phyloP scores from a whole-genome alignment of 2,329 filamentous ascomycete genomes.

The Epichloe gansuensis region DNA sequence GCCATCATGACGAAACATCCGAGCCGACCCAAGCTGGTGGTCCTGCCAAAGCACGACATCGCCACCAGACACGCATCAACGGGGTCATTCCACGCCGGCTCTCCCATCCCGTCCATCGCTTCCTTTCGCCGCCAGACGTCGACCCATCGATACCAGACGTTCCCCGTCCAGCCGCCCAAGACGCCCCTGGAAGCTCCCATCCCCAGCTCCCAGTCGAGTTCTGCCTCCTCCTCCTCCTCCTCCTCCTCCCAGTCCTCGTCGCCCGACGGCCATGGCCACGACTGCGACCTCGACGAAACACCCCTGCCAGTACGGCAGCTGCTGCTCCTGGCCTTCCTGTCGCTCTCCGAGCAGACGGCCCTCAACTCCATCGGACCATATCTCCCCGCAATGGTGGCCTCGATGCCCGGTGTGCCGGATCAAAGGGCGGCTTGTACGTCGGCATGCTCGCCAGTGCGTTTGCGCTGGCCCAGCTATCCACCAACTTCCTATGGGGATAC shows the following conservation, averaged over 20 bases:
- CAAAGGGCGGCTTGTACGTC: slow-evolving; percentile 73
- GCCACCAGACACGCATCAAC: slow-evolving; percentile 20
- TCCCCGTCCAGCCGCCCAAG: slow-evolving; percentile 62
- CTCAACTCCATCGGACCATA: slow-evolving; percentile 95
- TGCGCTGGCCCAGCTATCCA: slow-evolving; percentile 81
- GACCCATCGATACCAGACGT: slow-evolving; percentile 63
- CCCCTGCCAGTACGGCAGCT: slow-evolving; percentile 78
- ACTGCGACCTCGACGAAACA: slow-evolving; percentile 41
- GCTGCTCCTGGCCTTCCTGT: slow-evolving; percentile 72
- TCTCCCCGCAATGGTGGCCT: slow-evolving; percentile 79
- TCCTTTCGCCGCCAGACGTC: slow-evolving; percentile 26
- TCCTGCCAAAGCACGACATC: not conserved
- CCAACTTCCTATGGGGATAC: slow-evolving; percentile 59
- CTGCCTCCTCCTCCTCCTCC: not conserved
- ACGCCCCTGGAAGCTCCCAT: slow-evolving; percentile 40
- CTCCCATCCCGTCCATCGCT: slow-evolving; percentile 30
- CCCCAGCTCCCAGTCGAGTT: slow-evolving; percentile 10
- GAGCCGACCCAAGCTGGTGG: slow-evolving; percentile 3
- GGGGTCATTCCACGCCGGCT: slow-evolving; percentile 41
- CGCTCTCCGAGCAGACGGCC: slow-evolving; percentile 87
- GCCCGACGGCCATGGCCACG: slow-evolving; percentile 23
- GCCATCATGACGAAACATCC: slow-evolving; percentile 5
- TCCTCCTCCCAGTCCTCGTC: slow-evolving; percentile 7
- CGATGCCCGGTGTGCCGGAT: slow-evolving; percentile 67
- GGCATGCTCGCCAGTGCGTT: slow-evolving; percentile 85